A percentile compares a stretch with the other conserved stretches of the same genome.
These are phyloP conservation scores for Polychaeton citri DNA, from an alignment of 2,329 filamentous ascomycete species.

Conservation along the genomic window DNA sequence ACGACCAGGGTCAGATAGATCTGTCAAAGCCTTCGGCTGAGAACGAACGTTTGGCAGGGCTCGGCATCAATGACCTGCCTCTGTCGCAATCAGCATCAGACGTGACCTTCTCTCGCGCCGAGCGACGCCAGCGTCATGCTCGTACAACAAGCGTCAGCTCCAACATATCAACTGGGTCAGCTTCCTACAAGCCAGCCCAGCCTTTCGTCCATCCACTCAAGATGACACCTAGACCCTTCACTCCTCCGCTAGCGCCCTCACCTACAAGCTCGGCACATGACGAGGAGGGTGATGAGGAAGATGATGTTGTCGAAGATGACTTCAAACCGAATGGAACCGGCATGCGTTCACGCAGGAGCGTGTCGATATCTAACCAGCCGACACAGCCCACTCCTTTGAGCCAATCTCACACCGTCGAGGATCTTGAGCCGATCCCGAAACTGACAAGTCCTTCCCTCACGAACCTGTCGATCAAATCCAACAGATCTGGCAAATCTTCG, in stretches of 20 bases:
- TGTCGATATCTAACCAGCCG: conserved; percentile 21
- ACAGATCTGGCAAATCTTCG: conserved; percentile 20
- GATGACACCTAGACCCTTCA: conserved; percentile 41
- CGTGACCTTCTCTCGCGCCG: conserved; percentile 28
- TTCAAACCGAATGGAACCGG: conserved; percentile 25
- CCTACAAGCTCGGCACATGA: conserved; percentile 35
- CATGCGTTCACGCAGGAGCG: conserved; percentile 26
- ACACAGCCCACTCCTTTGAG: conserved; percentile 17
- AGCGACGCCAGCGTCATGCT: conserved; percentile 22
- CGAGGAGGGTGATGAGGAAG: conserved; percentile 26
- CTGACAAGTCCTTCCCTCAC: conserved; percentile 39
- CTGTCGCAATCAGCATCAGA: conserved; percentile 27
- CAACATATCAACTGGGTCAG: conserved; percentile 38
- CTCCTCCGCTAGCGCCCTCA: conserved; percentile 37
- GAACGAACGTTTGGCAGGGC: conserved; percentile 37
- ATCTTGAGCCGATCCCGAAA: conserved; percentile 30
- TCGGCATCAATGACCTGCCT: conserved; percentile 40
- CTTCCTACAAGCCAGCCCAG: conserved; percentile 32
- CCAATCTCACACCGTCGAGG: conserved; percentile 20
- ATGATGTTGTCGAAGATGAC: conserved; percentile 34
- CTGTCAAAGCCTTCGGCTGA: conserved; percentile 42
- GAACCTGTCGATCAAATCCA: conserved; percentile 34
- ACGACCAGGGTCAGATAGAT: conserved; percentile 33
- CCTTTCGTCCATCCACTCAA: conserved; percentile 44
- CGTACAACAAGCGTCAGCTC: conserved; percentile 43